Conservation (phyloP, 176 grass and related monocot species). For the Bromus sterilis region DNA sequence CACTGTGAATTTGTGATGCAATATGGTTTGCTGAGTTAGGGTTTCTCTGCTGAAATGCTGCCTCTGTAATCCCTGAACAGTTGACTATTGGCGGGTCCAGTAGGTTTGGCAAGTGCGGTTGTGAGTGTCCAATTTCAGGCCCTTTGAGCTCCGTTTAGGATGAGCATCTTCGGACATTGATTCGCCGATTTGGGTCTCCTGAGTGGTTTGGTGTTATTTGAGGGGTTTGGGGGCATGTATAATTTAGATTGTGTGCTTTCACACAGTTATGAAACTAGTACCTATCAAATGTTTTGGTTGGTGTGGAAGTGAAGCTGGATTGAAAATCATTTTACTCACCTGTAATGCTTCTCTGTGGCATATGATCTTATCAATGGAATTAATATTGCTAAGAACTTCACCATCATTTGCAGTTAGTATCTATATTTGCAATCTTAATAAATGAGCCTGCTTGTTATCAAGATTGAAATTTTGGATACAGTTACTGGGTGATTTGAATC, state of each 20-base stretch:
- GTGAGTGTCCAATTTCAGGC: not conserved
- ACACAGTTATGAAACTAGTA: not conserved
- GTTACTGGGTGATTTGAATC: not conserved
- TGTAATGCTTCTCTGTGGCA: not conserved
- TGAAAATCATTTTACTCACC: not conserved
- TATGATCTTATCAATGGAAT: not conserved
- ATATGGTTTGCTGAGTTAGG: not conserved
- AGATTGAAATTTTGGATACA: not conserved
- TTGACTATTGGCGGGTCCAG: not conserved
- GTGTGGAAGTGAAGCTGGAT: not conserved
- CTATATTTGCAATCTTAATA: not conserved
- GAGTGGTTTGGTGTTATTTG: not conserved
- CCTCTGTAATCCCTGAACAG: not conserved
- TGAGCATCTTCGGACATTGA: not conserved
- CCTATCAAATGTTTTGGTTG: not conserved
- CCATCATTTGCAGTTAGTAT: not conserved
- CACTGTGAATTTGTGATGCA: not conserved
- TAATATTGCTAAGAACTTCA: not conserved
- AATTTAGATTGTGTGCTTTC: not conserved
- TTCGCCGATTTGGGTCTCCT: not conserved
- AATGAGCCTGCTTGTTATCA: not conserved
- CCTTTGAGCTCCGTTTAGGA: not conserved
- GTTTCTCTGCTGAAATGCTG: not conserved
- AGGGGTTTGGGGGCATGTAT: not conserved
- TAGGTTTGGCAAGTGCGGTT: not conserved